A percentile compares a stretch with the other conserved stretches of the same genome.
These are phyloP conservation scores for Betula pendula DNA, from an alignment of 306 rosid genomes.

Conservation along the genomic window DNA sequence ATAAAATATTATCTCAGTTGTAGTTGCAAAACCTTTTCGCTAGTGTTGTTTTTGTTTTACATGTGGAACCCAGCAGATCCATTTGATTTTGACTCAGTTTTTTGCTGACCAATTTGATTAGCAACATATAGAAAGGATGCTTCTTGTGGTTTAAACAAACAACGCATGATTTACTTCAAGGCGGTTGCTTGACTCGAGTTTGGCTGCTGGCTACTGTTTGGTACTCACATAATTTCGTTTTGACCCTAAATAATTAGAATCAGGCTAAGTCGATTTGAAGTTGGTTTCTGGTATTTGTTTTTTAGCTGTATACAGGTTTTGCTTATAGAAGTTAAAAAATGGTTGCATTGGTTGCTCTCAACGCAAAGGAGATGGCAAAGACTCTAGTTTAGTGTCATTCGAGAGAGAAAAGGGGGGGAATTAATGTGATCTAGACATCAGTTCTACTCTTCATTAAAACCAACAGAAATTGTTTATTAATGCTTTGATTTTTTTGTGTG, in stretches of 20 bases:
- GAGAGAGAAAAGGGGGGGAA: too few relatives aligned
- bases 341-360: background rate
- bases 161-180: background rate
- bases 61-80: background rate
- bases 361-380: too few relatives aligned
- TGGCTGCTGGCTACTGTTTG: background rate
- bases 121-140: background rate
- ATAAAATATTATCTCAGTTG: background rate
- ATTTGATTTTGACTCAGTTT: background rate
- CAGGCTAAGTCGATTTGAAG: background rate
- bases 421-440: too few relatives aligned
- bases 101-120: background rate
- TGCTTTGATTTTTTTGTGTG: too few relatives aligned
- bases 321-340: too few relatives aligned
- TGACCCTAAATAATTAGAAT: background rate
- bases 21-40: background rate
- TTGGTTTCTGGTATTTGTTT: background rate
- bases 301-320: too few relatives aligned
- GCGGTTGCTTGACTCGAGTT: background rate
- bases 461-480: too few relatives aligned
- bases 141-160: background rate
- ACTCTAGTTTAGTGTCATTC: too few relatives aligned
- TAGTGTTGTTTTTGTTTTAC: background rate
- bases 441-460: too few relatives aligned
- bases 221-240: background rate